Conservation (phyloP, 495 filamentous ascomycete genomes). For the Xylaria castorea region DNA sequence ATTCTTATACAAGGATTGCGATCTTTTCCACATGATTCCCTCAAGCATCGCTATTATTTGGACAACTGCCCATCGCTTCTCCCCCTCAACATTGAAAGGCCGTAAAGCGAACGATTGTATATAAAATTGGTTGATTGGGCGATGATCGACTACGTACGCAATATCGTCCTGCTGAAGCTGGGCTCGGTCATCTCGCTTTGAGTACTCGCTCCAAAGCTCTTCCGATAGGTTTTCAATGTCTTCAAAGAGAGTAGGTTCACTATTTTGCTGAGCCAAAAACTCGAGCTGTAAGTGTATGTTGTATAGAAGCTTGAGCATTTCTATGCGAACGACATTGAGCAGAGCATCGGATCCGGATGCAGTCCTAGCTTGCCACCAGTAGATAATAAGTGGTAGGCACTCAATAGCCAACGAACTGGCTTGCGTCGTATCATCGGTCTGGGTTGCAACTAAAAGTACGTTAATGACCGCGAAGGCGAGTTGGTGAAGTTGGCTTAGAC, state of each 20-base stretch:
- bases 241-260: slow-evolving; percentile 38
- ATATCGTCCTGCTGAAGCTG: slow-evolving; percentile 80
- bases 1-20: slow-evolving; percentile 34
- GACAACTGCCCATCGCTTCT: slow-evolving; percentile 62
- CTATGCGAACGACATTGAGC: slow-evolving; percentile 61
- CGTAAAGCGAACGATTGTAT: slow-evolving; percentile 55
- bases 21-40: slow-evolving; percentile 46
- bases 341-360: slow-evolving; percentile 72
- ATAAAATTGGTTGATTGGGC: slow-evolving; percentile 43
- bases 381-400: slow-evolving; percentile 72
- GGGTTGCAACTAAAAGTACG: slow-evolving; percentile 65
- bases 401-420: slow-evolving; percentile 62
- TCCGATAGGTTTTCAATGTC: slow-evolving; percentile 62
- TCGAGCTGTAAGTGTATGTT: slow-evolving; percentile 67
- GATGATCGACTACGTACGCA: slow-evolving; percentile 55
- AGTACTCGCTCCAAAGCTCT: slow-evolving; percentile 74
- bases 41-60: slow-evolving; percentile 59
- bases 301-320: slow-evolving; percentile 73
- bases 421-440: slow-evolving; percentile 71
- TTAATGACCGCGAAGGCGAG: slow-evolving; percentile 79
- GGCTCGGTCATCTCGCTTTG: slow-evolving; percentile 70
- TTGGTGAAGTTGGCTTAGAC: slow-evolving; percentile 68
- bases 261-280: slow-evolving; percentile 39
- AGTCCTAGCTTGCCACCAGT: slow-evolving; percentile 75
- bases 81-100: slow-evolving; percentile 52